phyloP scores from a whole-genome alignment of 495 filamentous ascomycete genomes.

The Penicillium mononematosum region DNA sequence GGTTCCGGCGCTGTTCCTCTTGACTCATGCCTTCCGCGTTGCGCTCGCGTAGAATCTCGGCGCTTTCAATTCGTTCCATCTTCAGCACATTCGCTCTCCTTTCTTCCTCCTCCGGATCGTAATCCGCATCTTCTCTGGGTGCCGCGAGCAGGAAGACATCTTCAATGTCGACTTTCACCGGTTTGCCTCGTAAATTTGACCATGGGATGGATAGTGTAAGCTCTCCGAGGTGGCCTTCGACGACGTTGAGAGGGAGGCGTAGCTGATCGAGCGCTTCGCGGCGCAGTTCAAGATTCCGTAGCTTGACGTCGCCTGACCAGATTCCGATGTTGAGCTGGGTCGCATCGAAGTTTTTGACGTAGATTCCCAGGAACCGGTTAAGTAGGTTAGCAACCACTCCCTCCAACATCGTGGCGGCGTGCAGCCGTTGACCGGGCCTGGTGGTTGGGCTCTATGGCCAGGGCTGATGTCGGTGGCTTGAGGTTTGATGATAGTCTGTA shows the following conservation, averaged over 20 bases:
- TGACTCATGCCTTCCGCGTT: slow-evolving; percentile 89
- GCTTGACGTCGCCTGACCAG: slow-evolving; percentile 95
- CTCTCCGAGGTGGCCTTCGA: slow-evolving; percentile 88
- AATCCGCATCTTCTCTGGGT: slow-evolving; percentile 89
- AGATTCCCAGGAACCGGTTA: slow-evolving; percentile 98
- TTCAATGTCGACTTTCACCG: slow-evolving; percentile 90
- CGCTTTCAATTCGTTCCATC: slow-evolving; percentile 96
- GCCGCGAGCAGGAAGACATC: slow-evolving; percentile 95
- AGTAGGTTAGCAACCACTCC: slow-evolving; percentile 80
- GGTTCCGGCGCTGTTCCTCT: slow-evolving; percentile 92
- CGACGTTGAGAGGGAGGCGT: slow-evolving; percentile 90
- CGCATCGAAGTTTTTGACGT: slow-evolving; percentile 97
- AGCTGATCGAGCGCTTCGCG: slow-evolving; percentile 95
- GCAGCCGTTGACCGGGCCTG: slow-evolving; percentile 41
- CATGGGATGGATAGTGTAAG: slow-evolving; percentile 91
- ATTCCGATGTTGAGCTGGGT: slow-evolving; percentile 96
- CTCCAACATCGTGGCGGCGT: slow-evolving; percentile 59
- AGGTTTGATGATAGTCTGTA: slow-evolving; percentile 15
- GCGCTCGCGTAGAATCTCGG: slow-evolving; percentile 86
- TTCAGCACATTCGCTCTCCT: slow-evolving; percentile 79
- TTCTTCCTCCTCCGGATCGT: slow-evolving; percentile 88
- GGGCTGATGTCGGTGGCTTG: slow-evolving; percentile 18
- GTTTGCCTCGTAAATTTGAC: slow-evolving; percentile 92
- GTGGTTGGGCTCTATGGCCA: slow-evolving; percentile 24
- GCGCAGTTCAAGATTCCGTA: slow-evolving; percentile 86